Evolutionary conservation across 1,139 yeast genomes (phyloP).

Genomic region (Blastobotrys aristatus): DNA sequence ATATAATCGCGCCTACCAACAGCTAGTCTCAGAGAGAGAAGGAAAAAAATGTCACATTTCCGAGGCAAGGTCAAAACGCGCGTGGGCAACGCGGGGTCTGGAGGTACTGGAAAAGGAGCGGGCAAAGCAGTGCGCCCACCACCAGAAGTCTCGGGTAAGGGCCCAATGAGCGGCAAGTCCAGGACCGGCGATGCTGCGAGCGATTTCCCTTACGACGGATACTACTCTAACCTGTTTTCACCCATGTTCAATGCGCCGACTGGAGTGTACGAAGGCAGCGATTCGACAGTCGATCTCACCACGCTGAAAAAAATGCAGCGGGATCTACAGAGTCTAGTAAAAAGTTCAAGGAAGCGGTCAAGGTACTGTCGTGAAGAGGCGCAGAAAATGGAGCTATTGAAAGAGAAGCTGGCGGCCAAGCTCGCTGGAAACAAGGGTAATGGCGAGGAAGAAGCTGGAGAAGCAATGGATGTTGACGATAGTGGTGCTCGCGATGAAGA

Average conservation of each 20-base stretch:
- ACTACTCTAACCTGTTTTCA: slow-evolving; percentile 7
- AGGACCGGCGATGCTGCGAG: background rate
- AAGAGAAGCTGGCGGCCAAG: slow-evolving; percentile 16
- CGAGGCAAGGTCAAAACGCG: slow-evolving; percentile 6
- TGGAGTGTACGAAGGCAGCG: slow-evolving; percentile 8
- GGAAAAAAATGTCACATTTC: slow-evolving; percentile 9
- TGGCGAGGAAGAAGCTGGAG: background rate
- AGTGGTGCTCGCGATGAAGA: slow-evolving; percentile 12
- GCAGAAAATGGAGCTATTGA: slow-evolving; percentile 20
- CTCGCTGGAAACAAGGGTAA: slow-evolving; percentile 16
- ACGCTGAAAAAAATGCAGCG: slow-evolving; percentile 6
- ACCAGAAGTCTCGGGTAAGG: background rate
- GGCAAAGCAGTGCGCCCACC: background rate
- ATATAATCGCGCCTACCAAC: too few relatives aligned
- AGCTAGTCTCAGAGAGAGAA: too few relatives aligned
- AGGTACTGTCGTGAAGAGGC: slow-evolving; percentile 13
- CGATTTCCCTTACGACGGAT: slow-evolving; percentile 11
- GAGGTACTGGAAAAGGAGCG: background rate
- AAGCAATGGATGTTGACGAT: background rate
- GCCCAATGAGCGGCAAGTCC: background rate
- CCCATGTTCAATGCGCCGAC: slow-evolving; percentile 11
- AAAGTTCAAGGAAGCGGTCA: slow-evolving; percentile 5
- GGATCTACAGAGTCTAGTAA: slow-evolving; percentile 9
- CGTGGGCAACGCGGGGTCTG: background rate
- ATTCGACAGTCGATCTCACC: slow-evolving; percentile 1